phyloP scores from a whole-genome alignment of 192 early-diverging fungal genomes.

The Linderina pennispora region DNA sequence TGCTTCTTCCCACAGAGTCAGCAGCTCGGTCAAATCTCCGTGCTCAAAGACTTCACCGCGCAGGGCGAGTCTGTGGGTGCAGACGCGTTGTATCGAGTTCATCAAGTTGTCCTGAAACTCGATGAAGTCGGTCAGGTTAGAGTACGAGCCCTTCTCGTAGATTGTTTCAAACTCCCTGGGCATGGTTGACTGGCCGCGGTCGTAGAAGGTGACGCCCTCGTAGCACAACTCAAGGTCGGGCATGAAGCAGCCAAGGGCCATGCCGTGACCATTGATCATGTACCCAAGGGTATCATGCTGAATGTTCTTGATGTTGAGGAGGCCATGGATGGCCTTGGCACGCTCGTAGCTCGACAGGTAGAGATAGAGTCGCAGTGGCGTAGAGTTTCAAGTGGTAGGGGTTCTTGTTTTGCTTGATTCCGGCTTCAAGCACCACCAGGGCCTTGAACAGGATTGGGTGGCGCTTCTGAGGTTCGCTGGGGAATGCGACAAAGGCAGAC shows the following conservation, averaged over 20 bases:
- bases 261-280: slow-evolving; percentile 28
- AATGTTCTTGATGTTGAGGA: slow-evolving; percentile 87
- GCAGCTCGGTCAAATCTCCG: slow-evolving; percentile 44
- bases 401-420: slow-evolving; percentile 64
- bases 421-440: slow-evolving; percentile 66
- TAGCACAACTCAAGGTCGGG: slow-evolving; percentile 51
- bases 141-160: slow-evolving; percentile 78
- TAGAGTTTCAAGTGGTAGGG: slow-evolving; percentile 84
- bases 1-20: slow-evolving; percentile 51
- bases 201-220: slow-evolving; percentile 67
- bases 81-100: slow-evolving; percentile 67
- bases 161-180: slow-evolving; percentile 84
- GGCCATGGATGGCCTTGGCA: slow-evolving; percentile 54
- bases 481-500: slow-evolving; percentile 22
- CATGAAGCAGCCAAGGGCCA: slow-evolving; percentile 20
- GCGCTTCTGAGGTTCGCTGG: slow-evolving; percentile 2
- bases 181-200: slow-evolving; percentile 69
- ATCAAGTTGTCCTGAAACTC: slow-evolving; percentile 68
- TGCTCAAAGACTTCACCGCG: slow-evolving; percentile 57
- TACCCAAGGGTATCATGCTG: slow-evolving; percentile 83
- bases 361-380: slow-evolving; percentile 77
- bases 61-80: slow-evolving; percentile 58
- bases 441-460: slow-evolving; percentile 32
- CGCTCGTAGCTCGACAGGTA: slow-evolving; percentile 59
- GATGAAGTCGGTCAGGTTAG: slow-evolving; percentile 86